Evolutionary conservation across 176 grass and related monocot species (phyloP).

Genomic region (Phoenix roebelenii): DNA sequence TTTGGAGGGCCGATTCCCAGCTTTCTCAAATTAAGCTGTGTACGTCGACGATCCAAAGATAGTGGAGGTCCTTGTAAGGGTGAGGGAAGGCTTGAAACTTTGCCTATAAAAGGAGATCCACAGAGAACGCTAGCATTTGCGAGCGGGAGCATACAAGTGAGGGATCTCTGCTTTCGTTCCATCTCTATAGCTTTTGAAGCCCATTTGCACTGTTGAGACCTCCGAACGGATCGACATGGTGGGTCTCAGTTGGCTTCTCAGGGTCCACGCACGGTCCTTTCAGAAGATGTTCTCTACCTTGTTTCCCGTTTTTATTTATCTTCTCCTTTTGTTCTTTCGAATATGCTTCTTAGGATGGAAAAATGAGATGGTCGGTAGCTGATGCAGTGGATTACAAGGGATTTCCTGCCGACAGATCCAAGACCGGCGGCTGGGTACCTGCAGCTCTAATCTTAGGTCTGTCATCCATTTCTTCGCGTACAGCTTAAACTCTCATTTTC

Average conservation of each 20-base stretch:
- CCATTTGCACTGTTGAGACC: no score
- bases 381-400: conserved; percentile 72
- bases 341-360: not conserved
- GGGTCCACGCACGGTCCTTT: no score
- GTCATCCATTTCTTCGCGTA: not conserved
- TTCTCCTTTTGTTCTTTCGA: not conserved
- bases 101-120: conserved; percentile 4
- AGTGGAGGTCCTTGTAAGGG: not conserved
- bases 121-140: no score
- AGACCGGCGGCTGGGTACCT: conserved; percentile 65
- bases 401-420: conserved; percentile 47
- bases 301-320: not conserved
- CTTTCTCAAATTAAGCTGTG: not conserved
- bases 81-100: not conserved
- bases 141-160: no score
- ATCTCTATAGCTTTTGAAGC: no score
- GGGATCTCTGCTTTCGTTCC: no score
- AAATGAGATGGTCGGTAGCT: conserved; percentile 14
- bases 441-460: conserved; percentile 58
- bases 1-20: not conserved
- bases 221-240: no score
- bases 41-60: not conserved
- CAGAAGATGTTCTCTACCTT: no score
- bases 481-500: no score
- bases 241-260: no score